Conservation (phyloP, 2,329 filamentous ascomycete genomes). For the Colletotrichum magnum region DNA sequence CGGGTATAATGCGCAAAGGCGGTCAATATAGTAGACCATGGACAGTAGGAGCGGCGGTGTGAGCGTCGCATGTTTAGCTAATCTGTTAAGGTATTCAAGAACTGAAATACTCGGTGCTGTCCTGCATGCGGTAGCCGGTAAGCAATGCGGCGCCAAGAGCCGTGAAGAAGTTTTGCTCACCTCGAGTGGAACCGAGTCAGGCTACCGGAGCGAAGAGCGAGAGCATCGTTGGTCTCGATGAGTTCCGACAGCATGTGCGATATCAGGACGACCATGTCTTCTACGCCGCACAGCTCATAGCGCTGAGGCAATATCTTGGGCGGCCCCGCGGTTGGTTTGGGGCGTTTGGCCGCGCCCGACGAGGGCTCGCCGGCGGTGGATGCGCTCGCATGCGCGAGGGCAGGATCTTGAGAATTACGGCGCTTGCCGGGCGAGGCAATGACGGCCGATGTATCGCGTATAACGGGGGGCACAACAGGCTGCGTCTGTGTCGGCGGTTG, state of each 20-base stretch:
- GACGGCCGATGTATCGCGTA: slow-evolving; percentile 32
- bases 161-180: slow-evolving; percentile 59
- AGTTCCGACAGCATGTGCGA: slow-evolving; percentile 96
- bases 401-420: slow-evolving; percentile 59
- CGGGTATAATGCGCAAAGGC: slow-evolving; percentile 90
- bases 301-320: slow-evolving; percentile 75
- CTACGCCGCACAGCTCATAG: slow-evolving; percentile 86
- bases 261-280: slow-evolving; percentile 91
- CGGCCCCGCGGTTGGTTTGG: slow-evolving; percentile 63
- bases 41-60: slow-evolving; percentile 94
- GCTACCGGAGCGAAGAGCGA: slow-evolving; percentile 86
- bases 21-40: slow-evolving; percentile 99
- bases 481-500: slow-evolving; percentile 34
- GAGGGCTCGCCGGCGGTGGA: slow-evolving; percentile 43
- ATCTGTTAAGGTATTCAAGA: slow-evolving; percentile 89
- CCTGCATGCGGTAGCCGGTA: slow-evolving; percentile 48
- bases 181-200: slow-evolving; percentile 96
- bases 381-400: slow-evolving; percentile 40
- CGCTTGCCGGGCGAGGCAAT: slow-evolving; percentile 57
- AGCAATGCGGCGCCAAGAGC: slow-evolving; percentile 39
- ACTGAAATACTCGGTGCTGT: slow-evolving; percentile 92
- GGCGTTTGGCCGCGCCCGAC: slow-evolving; percentile 63
- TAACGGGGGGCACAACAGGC: slow-evolving; percentile 21
- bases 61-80: slow-evolving; percentile 94
- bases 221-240: slow-evolving; percentile 90